Base-by-base conservation (phyloP, 208 protist genomes). In the Crithidia thermophila region DNA sequence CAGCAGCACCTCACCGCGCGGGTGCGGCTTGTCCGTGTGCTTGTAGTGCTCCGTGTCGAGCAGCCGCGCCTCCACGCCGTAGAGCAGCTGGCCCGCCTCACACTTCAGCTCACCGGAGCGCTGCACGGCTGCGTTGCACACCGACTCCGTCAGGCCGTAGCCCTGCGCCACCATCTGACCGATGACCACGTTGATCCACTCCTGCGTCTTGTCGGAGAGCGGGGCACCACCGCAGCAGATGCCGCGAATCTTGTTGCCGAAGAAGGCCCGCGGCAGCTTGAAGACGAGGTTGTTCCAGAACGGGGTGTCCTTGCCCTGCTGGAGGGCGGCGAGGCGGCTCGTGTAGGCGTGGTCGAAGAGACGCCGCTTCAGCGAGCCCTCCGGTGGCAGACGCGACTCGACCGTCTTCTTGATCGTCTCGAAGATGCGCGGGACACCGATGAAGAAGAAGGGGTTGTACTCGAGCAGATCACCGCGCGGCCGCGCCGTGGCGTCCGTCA, bases 61-160 rank as follows among this genome's bases (percentile, higher is more conserved):
- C 8, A 99, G 82, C 64, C 94, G 88, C 37, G 97, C 43, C 81
- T 99, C 92, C 37, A 86, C 75, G 28, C 74, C 64, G 25, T 77
- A 60, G 33, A 98, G 59, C 21, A 90, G 58, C 61, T 88, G 80
- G 13, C 93, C 94, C 42, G 81, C 90, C 61, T 81, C 78, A 27
- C 76, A 91, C 47, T 66, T 42, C 40, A 93, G 69, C 61, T 95
- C 87, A 16, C 88, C 82, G 11, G 57, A 70, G 43, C 72, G 77
- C 75, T 94, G 87, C 65, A 96, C 78, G 5, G 61, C 56, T 18
- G 64, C 84, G 62, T 84, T 83, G 80, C 87, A 91, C 34, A 83
- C 79, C 0, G 94, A 95, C 72, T 98, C 93, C 21, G 94, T 98
- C 57, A 97, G 75, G 40, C 88, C 94, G 76, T 95, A 98, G 30